Base-by-base conservation (phyloP, 768 basidiomycete species). In the Rhizopogon salebrosus region DNA sequence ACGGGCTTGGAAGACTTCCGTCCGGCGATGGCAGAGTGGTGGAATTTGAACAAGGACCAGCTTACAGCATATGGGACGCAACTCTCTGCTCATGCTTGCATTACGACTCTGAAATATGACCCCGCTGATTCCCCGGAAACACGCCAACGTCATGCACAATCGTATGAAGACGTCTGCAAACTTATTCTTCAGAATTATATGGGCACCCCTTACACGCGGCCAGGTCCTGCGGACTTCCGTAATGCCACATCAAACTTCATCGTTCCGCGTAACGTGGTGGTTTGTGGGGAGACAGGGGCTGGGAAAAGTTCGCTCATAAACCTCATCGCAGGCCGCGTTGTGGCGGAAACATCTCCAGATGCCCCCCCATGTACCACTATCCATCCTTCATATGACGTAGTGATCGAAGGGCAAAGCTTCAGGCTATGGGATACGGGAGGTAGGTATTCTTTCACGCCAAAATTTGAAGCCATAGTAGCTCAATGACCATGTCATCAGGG, bases 241-340 rank as follows among this genome's bases (percentile, higher is more conserved):
- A n/a, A n/a, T n/a, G n/a, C 27, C 27, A 27, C 5, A 8, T 6
- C 6, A 27, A 6, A 27, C 5, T 27, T 27, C 27, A 27, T 27
- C 6, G 8, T 27, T 6, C 22, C 41, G 18, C 41, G 41, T 2
- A 72, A 70, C 41, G 46, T 70, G 26, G 55, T 72, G 11, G 16
- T 72, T 5, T 71, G 70, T 45, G 70, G 70, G 1, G 66, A 70
- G 43, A 59, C 62, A 0, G 69, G 71, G 20, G 20, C 29, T 13
- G 61, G 60, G 6, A 73, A 72, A 49, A 72, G 70, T 49, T 67
- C 65, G 1, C 56, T 71, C 27, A 52, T 72, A 34, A 72, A 71
- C 55, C 62, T 72, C 62, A 40, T 72, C 20, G 52, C 50, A 10
- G 61, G 60, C n/a, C 16, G 38, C 0, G 45, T 61, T 1, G 38